phyloP scores from a whole-genome alignment of 2,329 filamentous ascomycete genomes.

The Botrytis byssoidea region DNA sequence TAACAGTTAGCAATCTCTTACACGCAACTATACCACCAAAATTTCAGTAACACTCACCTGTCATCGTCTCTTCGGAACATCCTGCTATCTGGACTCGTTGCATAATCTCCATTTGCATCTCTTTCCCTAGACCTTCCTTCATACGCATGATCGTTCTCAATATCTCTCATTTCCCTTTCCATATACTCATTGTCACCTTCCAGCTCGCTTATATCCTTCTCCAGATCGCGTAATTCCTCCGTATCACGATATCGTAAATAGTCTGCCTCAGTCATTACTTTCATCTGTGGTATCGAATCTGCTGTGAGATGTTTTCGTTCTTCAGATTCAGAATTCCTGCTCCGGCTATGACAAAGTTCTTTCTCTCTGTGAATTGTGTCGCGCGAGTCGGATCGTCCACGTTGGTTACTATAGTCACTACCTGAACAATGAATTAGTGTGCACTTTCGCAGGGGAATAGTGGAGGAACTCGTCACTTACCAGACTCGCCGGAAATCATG shows the following conservation, averaged over 20 bases:
- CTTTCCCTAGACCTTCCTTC: neutral
- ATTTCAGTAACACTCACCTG: neutral
- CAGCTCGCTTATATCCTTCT: conserved; percentile 8
- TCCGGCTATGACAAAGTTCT: neutral
- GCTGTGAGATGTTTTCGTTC: neutral
- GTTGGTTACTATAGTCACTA: neutral
- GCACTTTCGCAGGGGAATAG: neutral
- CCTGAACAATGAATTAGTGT: neutral
- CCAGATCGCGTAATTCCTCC: neutral
- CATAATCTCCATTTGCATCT: conserved; percentile 4
- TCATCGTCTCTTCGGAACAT: neutral
- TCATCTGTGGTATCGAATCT: conserved; percentile 1
- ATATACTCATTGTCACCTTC: conserved; percentile 8
- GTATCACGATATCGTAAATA: neutral
- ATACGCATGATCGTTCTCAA: neutral
- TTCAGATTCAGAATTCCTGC: neutral
- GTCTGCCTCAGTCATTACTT: conserved; percentile 11
- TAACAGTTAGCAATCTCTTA: neutral
- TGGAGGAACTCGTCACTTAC: too few relatives aligned
- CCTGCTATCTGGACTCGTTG: neutral
- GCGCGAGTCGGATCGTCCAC: neutral
- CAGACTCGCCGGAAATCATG: neutral
- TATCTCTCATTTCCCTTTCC: conserved; percentile 10
- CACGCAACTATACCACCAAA: neutral
- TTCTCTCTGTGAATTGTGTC: neutral